A percentile compares a stretch with the other conserved stretches of the same genome.
phyloP scores from a whole-genome alignment of 1,284 basidiomycete genomes.

The Cryptococcus amylolentus region DNA sequence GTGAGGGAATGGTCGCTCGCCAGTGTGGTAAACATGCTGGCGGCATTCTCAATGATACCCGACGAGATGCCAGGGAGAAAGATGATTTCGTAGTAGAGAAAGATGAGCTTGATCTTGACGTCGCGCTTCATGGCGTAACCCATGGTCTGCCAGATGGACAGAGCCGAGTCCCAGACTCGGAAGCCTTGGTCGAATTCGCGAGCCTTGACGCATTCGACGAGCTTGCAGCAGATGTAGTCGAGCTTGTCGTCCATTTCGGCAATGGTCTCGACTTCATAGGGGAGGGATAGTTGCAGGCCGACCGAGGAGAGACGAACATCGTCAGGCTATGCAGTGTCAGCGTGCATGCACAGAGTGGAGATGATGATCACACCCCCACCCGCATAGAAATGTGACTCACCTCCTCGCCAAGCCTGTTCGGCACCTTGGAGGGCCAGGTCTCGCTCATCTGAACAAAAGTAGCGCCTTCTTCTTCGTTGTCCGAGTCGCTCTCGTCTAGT shows the following conservation, averaged over 20 bases:
- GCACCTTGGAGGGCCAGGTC: conserved; percentile 27
- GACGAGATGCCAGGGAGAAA: conserved; percentile 56
- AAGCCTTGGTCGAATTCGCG: conserved; percentile 76
- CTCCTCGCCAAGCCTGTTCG: conserved; percentile 24
- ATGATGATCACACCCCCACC: background rate
- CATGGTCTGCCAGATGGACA: conserved; percentile 72
- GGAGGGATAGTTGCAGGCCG: conserved; percentile 54
- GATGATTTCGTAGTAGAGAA: conserved; percentile 68
- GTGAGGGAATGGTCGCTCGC: conserved; percentile 66
- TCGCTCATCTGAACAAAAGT: conserved; percentile 18
- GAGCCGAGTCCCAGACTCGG: conserved; percentile 71
- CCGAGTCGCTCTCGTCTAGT: conserved; percentile 6
- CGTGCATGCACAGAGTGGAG: conserved; percentile 72
- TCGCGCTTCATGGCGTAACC: conserved; percentile 81
- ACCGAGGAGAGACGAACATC: conserved; percentile 42
- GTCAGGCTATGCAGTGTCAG: conserved; percentile 54
- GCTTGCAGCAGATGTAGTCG: conserved; percentile 66
- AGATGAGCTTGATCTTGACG: conserved; percentile 69
- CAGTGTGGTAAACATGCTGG: conserved; percentile 54
- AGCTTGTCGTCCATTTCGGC: conserved; percentile 75
- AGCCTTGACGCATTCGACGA: conserved; percentile 69
- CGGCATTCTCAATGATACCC: conserved; percentile 52
- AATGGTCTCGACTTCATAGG: conserved; percentile 76
- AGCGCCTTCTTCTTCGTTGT: conserved; percentile 18
- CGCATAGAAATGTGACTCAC: no score